Percentiles rank a stretch among this genome's conserved stretches.
Conservation (phyloP, 2,329 filamentous ascomycete genomes). For the Colletotrichum tamarilloi region DNA sequence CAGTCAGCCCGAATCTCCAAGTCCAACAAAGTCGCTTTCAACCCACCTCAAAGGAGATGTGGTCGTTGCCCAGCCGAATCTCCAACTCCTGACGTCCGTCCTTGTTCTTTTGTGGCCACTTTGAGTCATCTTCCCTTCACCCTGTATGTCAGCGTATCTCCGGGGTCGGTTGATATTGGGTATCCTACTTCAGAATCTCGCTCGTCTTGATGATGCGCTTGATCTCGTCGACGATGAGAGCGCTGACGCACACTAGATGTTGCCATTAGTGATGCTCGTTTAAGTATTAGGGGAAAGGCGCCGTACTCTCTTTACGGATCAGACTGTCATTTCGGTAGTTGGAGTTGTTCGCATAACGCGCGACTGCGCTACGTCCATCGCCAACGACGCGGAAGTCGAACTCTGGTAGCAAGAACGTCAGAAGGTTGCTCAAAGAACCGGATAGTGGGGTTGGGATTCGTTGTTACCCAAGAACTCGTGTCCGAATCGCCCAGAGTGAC, state of each 20-base stretch:
- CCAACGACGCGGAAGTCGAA: slow-evolving; percentile 95
- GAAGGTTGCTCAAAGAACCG: neutral
- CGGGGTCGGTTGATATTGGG: slow-evolving; percentile 39
- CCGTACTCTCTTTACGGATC: slow-evolving; percentile 98
- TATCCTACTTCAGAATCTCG: slow-evolving; percentile 90
- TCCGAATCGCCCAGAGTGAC: slow-evolving; percentile 95
- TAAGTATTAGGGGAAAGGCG: neutral
- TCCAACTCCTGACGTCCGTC: slow-evolving; percentile 97
- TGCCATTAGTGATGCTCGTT: neutral
- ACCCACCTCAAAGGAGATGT: slow-evolving; percentile 95
- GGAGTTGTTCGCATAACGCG: slow-evolving; percentile 98
- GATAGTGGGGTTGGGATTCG: neutral
- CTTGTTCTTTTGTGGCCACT: slow-evolving; percentile 99
- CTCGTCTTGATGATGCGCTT: slow-evolving; percentile 97
- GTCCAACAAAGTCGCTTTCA: slow-evolving; percentile 1
- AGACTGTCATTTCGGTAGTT: slow-evolving; percentile 99
- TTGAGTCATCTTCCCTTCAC: slow-evolving; percentile 91
- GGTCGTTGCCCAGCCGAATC: slow-evolving; percentile 91
- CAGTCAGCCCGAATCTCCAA: slow-evolving; percentile 36
- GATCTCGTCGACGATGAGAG: slow-evolving; percentile 90
- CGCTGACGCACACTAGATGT: slow-evolving; percentile 89
- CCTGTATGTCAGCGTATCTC: slow-evolving; percentile 13
- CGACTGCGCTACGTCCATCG: slow-evolving; percentile 92
- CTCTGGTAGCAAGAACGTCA: slow-evolving; percentile 66
- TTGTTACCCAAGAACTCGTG: slow-evolving; percentile 93